Evolutionary conservation across 1,284 basidiomycete species (phyloP), one percentile per base, ranked within the genome.

Genomic region (Trametes polyzona): DNA sequence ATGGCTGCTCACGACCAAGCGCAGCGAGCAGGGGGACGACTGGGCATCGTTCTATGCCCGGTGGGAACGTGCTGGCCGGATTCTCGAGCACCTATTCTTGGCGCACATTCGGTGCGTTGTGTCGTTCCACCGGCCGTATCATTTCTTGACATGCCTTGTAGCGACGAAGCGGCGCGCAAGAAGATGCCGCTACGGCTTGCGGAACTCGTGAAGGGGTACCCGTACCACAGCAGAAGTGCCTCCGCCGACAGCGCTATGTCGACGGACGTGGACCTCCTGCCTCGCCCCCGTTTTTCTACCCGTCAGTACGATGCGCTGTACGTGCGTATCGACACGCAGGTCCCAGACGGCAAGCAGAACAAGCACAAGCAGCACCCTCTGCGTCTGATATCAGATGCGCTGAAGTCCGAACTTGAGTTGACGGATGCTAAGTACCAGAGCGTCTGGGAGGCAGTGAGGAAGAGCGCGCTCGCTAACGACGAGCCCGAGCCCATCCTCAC

Each of bases 11-110:
- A 73, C 78, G 2, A 67, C 78, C 1, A 74, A 77, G 30, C 72
- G 79, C 16, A 71, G 76, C 4, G 74, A 78, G 39, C 71, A 74
- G 12, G 74, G 71, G 0, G 84, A 88, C 54, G 81, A 84, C 55
- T 86, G 81, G 82, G 40, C 69, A 11, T 64, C 76, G n/a, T 90
- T 92, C 66, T 92, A 91, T 69, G 73, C 76, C 3, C 78, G 83
- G 24, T 92, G 90, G 90, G 87, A 92, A 65, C 76, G 78, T 26
- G 79, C 82, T 19, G 90, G 87, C 24, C 75, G 87, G 21, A 80
- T 87, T 40, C 67, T 91, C 43, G 90, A 91, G 65, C 90, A 92
- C 69, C 58, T 92, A 6, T 90, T 90, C 72, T 74, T 92, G 55
- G 78, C 84, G 12, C 78, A 81, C 57, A 82, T 91, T 51, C 81